Evolutionary conservation across 2,329 filamentous ascomycete genomes (phyloP).

Genomic region (Fusarium verticillioides): DNA sequence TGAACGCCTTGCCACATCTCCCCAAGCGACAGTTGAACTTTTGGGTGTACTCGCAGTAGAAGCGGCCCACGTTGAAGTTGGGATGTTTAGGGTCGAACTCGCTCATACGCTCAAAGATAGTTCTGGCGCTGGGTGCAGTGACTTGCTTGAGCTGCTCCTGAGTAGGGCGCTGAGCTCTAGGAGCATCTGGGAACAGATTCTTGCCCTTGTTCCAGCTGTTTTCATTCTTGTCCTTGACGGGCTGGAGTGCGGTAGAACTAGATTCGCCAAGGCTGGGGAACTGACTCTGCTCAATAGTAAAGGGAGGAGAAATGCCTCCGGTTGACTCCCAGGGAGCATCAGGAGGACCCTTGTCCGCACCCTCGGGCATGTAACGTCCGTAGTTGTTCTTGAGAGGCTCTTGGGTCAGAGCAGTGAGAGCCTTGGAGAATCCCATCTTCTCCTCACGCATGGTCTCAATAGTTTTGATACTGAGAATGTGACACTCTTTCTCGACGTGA

Average conservation of each 20-base stretch:
- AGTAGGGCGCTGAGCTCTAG: slow-evolving; percentile 33
- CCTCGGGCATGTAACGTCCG: slow-evolving; percentile 40
- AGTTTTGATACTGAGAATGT: slow-evolving; percentile 46
- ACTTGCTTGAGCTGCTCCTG: slow-evolving; percentile 30
- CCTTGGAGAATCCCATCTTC: slow-evolving; percentile 51
- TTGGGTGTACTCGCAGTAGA: slow-evolving; percentile 55
- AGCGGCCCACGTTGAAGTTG: slow-evolving; percentile 60
- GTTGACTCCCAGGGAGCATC: not conserved
- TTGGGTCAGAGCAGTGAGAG: slow-evolving; percentile 43
- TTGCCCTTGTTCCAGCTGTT: slow-evolving; percentile 26
- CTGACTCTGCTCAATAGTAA: slow-evolving; percentile 14
- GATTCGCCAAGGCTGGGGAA: slow-evolving; percentile 33
- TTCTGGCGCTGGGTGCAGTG: slow-evolving; percentile 21
- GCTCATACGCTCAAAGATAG: slow-evolving; percentile 33
- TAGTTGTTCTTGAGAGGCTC: slow-evolving; percentile 47
- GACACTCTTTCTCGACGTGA: slow-evolving; percentile 60
- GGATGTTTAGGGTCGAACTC: slow-evolving; percentile 58
- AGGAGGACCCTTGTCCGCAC: not conserved
- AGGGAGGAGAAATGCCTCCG: not conserved
- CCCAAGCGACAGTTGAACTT: slow-evolving; percentile 65
- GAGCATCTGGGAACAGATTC: slow-evolving; percentile 42
- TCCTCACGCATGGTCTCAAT: slow-evolving; percentile 51
- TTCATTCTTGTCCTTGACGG: slow-evolving; percentile 12
- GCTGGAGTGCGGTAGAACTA: not conserved
- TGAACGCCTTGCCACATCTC: slow-evolving; percentile 61